Evolutionary conservation across 306 rosid species (phyloP).

Genomic region (Rubus parviflorus): DNA sequence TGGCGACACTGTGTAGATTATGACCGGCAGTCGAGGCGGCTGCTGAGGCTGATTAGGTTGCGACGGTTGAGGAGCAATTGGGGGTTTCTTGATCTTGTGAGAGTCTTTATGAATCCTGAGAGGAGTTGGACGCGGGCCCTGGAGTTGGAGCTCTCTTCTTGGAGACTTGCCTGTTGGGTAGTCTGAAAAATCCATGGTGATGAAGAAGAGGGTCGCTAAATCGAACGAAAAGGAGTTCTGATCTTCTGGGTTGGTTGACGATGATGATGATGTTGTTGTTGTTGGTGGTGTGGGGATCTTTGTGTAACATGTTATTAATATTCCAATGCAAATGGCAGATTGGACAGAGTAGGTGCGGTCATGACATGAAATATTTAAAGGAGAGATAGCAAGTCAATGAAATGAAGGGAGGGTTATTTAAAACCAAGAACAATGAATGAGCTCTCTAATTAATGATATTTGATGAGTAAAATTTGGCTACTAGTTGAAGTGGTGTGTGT

Average conservation of each 20-base stretch:
- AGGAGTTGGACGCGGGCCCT: conserved; percentile 80
- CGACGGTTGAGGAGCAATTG: conserved; percentile 43
- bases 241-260: conserved; percentile 1
- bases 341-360: not conserved
- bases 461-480: conserved; percentile 24
- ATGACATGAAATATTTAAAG: conserved; percentile 23
- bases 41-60: conserved; percentile 10
- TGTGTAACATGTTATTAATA: conserved; percentile 15
- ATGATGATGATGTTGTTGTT: not conserved
- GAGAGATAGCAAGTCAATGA: conserved; percentile 22
- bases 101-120: conserved; percentile 66
- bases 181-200: conserved; percentile 30
- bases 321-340: not conserved
- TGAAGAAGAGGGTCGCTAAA: not conserved
- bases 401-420: not conserved
- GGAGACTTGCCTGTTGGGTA: conserved; percentile 48
- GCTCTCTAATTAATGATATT: not conserved
- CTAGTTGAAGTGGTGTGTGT: conserved; percentile 6
- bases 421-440: not conserved
- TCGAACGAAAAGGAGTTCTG: not conserved
- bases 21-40: conserved; percentile 57
- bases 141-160: conserved; percentile 69
- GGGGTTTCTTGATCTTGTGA: conserved; percentile 74
- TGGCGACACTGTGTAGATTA: conserved; percentile 81
- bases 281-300: not conserved